Conservation (phyloP, 768 basidiomycete genomes). For the Saitozyma sp. region DNA sequence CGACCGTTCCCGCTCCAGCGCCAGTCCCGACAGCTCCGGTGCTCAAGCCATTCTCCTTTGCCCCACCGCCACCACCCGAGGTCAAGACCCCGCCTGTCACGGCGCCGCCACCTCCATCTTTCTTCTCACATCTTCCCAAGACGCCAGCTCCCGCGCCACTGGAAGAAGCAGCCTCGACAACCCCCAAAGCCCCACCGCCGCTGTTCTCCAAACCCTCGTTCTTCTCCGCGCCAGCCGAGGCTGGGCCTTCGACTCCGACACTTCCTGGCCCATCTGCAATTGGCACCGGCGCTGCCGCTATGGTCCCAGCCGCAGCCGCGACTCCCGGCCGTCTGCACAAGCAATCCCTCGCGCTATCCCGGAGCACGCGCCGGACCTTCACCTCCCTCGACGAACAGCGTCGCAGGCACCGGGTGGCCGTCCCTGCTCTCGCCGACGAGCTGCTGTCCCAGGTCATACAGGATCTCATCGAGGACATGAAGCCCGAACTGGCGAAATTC, state of each 20-base stretch:
- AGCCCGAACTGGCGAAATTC: slow-evolving; percentile 11
- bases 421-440: slow-evolving; percentile 8
- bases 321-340: neutral
- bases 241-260: slow-evolving; percentile 3
- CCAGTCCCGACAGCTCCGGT: neutral
- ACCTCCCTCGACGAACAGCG: neutral
- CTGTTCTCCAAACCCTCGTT: no score
- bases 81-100: no score
- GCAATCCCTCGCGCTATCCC: neutral
- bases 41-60: no score
- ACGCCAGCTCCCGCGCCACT: no score
- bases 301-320: neutral
- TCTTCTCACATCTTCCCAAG: neutral
- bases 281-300: no score
- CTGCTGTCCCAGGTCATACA: slow-evolving; percentile 28
- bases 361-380: neutral
- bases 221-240: slow-evolving; percentile 2
- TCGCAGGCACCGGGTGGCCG: slow-evolving; percentile 4
- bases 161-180: no score
- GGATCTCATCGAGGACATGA: slow-evolving; percentile 14
- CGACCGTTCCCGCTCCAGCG: no score
- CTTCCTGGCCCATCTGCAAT: no score
- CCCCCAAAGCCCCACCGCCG: no score
- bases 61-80: no score
- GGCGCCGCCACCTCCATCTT: slow-evolving; percentile 1